Evolutionary conservation across 768 basidiomycete genomes (phyloP).

Genomic region (Cyathus striatus): DNA sequence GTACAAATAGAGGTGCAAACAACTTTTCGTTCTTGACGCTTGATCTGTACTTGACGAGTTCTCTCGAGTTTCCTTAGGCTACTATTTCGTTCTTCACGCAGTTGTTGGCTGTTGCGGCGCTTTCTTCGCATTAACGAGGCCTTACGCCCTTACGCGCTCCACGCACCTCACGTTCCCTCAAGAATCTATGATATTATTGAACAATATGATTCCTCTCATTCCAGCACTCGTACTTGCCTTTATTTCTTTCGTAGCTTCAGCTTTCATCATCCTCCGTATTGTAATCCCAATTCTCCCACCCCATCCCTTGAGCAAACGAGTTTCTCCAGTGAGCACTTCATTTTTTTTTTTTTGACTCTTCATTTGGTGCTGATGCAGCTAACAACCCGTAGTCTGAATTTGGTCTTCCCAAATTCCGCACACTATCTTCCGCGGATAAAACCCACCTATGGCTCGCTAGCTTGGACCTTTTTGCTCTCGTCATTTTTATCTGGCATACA

Average conservation of each 20-base stretch:
- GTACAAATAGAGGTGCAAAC: conserved; percentile 31
- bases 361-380: conserved; percentile 6
- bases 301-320: conserved; percentile 66
- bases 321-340: conserved; percentile 68
- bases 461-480: conserved; percentile 59
- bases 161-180: conserved; percentile 45
- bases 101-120: conserved; percentile 23
- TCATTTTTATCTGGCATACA: conserved; percentile 63
- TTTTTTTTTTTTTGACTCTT: no score
- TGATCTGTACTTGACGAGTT: conserved; percentile 11
- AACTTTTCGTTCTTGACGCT: conserved; percentile 12
- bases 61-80: conserved; percentile 15
- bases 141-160: conserved; percentile 36
- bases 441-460: conserved; percentile 69
- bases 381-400: conserved; percentile 56
- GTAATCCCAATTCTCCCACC: conserved; percentile 72
- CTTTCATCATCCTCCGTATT: conserved; percentile 72
- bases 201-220: conserved; percentile 62
- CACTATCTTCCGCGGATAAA: conserved; percentile 64
- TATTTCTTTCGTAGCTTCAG: conserved; percentile 67
- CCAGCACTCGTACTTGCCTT: conserved; percentile 64
- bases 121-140: conserved; percentile 31
- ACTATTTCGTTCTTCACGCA: conserved; percentile 20
- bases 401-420: conserved; percentile 64
- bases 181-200: conserved; percentile 23